phyloP scores from a whole-genome alignment of 192 early-diverging fungal genomes.

The Linnemannia hyalina region DNA sequence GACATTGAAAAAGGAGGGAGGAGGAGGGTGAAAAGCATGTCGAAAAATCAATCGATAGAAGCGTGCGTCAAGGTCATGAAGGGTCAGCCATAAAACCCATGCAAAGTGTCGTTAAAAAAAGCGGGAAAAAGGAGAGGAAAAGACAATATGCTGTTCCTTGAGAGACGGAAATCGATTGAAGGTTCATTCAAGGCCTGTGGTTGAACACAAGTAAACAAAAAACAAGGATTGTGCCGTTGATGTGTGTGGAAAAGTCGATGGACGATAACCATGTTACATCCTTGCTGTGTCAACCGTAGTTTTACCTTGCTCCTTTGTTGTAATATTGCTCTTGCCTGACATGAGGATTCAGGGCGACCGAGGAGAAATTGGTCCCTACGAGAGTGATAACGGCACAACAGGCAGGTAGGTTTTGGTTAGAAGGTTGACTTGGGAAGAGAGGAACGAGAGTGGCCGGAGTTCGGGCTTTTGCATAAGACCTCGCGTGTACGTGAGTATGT shows the following conservation, averaged over 20 bases:
- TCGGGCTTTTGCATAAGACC: background rate
- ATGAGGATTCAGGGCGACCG: constrained; percentile 46
- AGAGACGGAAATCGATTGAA: background rate
- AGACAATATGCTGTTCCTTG: background rate
- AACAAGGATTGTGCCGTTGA: background rate
- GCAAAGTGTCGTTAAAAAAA: background rate
- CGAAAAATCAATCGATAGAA: constrained; percentile 1
- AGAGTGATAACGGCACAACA: background rate
- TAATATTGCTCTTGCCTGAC: constrained; percentile 52
- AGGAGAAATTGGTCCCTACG: constrained; percentile 23
- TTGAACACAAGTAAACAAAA: background rate
- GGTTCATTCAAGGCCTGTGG: background rate
- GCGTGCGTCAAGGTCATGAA: constrained; percentile 2
- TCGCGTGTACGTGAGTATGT: background rate
- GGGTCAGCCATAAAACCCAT: background rate
- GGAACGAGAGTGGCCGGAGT: background rate
- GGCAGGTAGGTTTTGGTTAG: background rate
- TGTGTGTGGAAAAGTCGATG: no score
- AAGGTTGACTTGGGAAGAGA: background rate
- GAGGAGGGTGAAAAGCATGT: background rate
- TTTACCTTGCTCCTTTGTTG: constrained; percentile 55
- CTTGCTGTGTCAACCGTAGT: background rate
- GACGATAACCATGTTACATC: background rate
- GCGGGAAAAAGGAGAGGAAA: background rate
- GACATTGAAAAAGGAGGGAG: background rate